phyloP scores from a whole-genome alignment of 345 rosid genomes.

The Cardamine chenopodiifolia region DNA sequence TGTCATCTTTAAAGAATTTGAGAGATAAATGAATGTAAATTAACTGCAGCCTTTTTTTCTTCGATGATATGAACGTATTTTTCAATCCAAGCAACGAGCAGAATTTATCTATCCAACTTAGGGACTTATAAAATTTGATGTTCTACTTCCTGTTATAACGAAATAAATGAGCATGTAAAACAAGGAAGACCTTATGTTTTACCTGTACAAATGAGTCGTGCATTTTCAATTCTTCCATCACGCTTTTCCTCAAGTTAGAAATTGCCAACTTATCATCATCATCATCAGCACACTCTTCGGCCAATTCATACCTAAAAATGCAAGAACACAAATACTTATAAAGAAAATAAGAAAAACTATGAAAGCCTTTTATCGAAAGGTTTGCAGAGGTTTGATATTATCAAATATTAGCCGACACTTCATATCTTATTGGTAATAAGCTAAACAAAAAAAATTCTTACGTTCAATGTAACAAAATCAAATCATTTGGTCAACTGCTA shows the following conservation, averaged over 20 bases:
- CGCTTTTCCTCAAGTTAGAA: constrained; percentile 66
- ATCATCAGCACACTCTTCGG: constrained; percentile 94
- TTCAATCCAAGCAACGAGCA: not conserved
- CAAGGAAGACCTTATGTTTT: not conserved
- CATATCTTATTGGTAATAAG: not conserved
- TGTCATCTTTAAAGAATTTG: not conserved
- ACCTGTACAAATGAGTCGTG: constrained; percentile 78
- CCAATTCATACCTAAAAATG: constrained; percentile 68
- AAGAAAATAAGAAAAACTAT: constrained; percentile 24
- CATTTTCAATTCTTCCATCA: constrained; percentile 73
- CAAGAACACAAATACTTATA: not conserved
- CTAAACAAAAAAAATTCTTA: not conserved
- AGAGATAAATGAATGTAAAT: not conserved
- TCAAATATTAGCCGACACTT: not conserved
- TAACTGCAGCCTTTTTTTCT: not conserved
- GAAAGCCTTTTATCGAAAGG: not conserved
- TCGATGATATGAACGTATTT: not conserved
- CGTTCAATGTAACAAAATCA: not conserved
- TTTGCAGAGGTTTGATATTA: not conserved
- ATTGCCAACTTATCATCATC: constrained; percentile 86
- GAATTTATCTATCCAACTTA: not conserved
- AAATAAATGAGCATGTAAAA: constrained; percentile 9
- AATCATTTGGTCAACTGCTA: not conserved
- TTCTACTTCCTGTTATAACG: not conserved
- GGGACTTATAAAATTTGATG: constrained; percentile 7